A percentile compares a stretch with the other conserved stretches of the same genome.
phyloP scores from a whole-genome alignment of 805 yeast genomes.

The Lachancea meyersii region DNA sequence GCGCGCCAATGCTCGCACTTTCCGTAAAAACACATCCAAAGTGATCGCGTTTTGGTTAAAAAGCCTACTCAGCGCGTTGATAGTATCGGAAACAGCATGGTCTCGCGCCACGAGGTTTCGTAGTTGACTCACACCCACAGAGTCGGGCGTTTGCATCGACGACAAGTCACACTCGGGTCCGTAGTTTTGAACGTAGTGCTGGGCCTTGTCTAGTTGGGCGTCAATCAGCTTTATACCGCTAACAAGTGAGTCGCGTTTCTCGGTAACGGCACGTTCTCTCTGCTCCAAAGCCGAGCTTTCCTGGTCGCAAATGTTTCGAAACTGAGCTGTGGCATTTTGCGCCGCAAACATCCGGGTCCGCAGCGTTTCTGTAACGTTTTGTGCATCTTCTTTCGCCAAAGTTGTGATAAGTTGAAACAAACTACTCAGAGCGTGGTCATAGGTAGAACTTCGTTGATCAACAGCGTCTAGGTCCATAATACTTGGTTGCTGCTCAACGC shows the following conservation, averaged over 20 bases:
- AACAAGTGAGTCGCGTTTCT: slow-evolving; percentile 27
- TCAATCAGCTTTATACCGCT: slow-evolving; percentile 29
- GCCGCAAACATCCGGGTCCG: slow-evolving; percentile 18
- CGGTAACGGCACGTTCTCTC: slow-evolving; percentile 22
- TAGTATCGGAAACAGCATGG: slow-evolving; percentile 64
- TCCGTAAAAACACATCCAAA: slow-evolving; percentile 29
- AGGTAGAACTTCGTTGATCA: slow-evolving; percentile 6
- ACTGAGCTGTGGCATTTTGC: slow-evolving; percentile 33
- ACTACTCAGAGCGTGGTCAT: slow-evolving; percentile 13
- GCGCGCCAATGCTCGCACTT: slow-evolving; percentile 51
- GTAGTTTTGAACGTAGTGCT: slow-evolving; percentile 12
- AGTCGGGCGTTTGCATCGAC: slow-evolving; percentile 44
- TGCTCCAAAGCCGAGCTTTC: slow-evolving; percentile 31
- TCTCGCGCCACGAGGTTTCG: slow-evolving; percentile 51
- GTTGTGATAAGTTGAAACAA: slow-evolving; percentile 13
- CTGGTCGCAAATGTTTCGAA: slow-evolving; percentile 32
- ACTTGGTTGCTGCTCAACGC: slow-evolving; percentile 3
- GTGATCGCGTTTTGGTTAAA: slow-evolving; percentile 17
- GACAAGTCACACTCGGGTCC: slow-evolving; percentile 36
- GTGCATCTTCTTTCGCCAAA: slow-evolving; percentile 11
- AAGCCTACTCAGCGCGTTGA: slow-evolving; percentile 39
- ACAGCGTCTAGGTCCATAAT: slow-evolving; percentile 12
- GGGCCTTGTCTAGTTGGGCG: slow-evolving; percentile 30
- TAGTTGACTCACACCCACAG: slow-evolving; percentile 49
- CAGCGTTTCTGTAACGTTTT: slow-evolving; percentile 8